phyloP scores from a whole-genome alignment of 2,329 filamentous ascomycete genomes.

The Botrytis deweyae region DNA sequence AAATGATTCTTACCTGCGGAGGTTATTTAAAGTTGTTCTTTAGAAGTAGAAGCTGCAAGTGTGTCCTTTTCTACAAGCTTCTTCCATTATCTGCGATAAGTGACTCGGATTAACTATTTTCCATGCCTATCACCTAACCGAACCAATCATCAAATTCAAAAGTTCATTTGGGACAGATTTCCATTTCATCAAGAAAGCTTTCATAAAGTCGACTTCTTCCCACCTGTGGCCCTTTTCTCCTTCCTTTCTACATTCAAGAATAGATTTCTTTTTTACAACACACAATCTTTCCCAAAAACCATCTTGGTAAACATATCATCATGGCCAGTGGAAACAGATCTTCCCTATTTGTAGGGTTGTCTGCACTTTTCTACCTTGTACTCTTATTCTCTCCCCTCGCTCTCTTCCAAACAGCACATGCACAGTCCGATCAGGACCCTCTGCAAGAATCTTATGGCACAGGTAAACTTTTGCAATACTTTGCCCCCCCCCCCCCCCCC shows the following conservation, averaged over 20 bases:
- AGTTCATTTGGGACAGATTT: slow-evolving; percentile 34
- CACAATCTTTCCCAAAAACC: slow-evolving; percentile 12
- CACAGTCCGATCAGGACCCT: slow-evolving; percentile 65
- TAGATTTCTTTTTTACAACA: slow-evolving; percentile 15
- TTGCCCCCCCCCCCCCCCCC: neutral
- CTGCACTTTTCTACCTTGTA: slow-evolving; percentile 87
- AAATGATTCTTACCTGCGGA: neutral
- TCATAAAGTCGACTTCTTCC: slow-evolving; percentile 19
- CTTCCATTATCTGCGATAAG: slow-evolving; percentile 5
- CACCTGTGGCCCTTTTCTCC: neutral
- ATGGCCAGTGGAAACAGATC: slow-evolving; percentile 63
- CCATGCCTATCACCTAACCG: slow-evolving; percentile 23
- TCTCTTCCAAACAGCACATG: slow-evolving; percentile 73
- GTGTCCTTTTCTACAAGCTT: slow-evolving; percentile 20
- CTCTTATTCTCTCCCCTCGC: slow-evolving; percentile 85
- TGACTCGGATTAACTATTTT: slow-evolving; percentile 9
- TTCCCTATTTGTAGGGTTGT: slow-evolving; percentile 76
- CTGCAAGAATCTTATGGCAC: slow-evolving; percentile 74
- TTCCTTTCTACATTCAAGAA: slow-evolving; percentile 15
- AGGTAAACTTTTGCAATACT: slow-evolving; percentile 42
- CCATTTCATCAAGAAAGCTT: slow-evolving; percentile 28
- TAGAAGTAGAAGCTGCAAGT: slow-evolving; percentile 12
- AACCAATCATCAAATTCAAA: slow-evolving; percentile 28
- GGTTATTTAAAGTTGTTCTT: neutral
- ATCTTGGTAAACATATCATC: slow-evolving; percentile 38